Conservation (phyloP, 192 early-diverging fungal genomes). For the Gryganskiella cystojenkinii region DNA sequence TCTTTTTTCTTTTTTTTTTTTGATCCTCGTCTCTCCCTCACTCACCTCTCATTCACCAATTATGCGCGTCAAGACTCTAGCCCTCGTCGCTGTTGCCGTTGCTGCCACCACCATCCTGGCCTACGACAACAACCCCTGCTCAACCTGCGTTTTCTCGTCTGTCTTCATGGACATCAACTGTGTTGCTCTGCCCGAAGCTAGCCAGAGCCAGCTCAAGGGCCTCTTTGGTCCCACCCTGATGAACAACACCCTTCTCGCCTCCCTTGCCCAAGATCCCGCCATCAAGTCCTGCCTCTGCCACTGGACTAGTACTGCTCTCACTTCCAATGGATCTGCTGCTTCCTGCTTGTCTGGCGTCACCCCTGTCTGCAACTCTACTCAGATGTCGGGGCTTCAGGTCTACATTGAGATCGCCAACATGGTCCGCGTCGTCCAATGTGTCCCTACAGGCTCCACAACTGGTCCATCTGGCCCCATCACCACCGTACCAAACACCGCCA, state of each 20-base stretch:
- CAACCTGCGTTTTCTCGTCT: slow-evolving; percentile 22
- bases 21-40: background rate
- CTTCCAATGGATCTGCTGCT: slow-evolving; percentile 16
- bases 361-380: slow-evolving; percentile 22
- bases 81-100: slow-evolving; percentile 37
- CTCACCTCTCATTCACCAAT: slow-evolving; percentile 2
- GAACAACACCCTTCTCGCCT: background rate
- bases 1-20: background rate
- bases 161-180: slow-evolving; percentile 26
- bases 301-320: slow-evolving; percentile 18
- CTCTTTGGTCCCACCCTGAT: slow-evolving; percentile 1
- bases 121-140: slow-evolving; percentile 34
- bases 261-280: background rate
- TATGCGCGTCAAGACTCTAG: slow-evolving; percentile 52
- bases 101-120: slow-evolving; percentile 34
- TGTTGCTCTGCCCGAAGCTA: slow-evolving; percentile 6
- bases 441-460: no score
- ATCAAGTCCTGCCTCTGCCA: slow-evolving; percentile 30
- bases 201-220: background rate
- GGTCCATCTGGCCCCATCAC: no score
- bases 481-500: no score
- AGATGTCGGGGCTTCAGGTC: no score
- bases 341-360: slow-evolving; percentile 7
- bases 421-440: no score
- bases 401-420: no score